Base-by-base conservation (phyloP, 2,329 filamentous ascomycete genomes). In the Ceratocystis colombiana region DNA sequence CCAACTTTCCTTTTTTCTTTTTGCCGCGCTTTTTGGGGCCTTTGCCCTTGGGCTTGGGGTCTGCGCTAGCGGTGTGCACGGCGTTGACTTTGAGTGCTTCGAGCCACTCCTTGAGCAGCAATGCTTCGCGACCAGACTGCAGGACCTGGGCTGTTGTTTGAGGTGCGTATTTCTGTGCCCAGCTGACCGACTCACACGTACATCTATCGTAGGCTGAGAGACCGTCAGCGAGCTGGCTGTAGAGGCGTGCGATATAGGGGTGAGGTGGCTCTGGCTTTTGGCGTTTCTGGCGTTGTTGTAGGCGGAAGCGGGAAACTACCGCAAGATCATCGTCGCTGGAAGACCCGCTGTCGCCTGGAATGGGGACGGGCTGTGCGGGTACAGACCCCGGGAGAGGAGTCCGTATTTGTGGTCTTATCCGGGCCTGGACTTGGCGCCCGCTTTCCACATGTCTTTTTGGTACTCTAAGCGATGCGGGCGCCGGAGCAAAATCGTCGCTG, bases 141-240 rank as follows among this genome's bases (percentile, higher is more conserved):
- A 99, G 78, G 0, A 97, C 86, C 67, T 93, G 85, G 3, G 78
- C 78, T 1, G 90, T 85, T 45, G 76, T 78, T 30, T 74, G 76
- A 0, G 94, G 94, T 0, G 88, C 84, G 75, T 97, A 96, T 72
- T 97, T 96, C 50, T 93, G 87, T 1, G 80, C 74, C 94, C 94
- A 99, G 7, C 84, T 76, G 33, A 81, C 76, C 1, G 78, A 79
- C 72, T 97, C 93, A 70, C 88, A 96, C 62, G 81, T 82, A 7
- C 86, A 88, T 69, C 78, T 82, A 73, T 99, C 94, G 71, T 92
- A 96, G 0, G 92, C 86, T 3, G 89, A 92, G 12, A 92, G 78
- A 0, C 79, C 79, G 0, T 78, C 79, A 57, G 79, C 76, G 41
- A 96, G 79, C 0, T 80, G 79, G 2, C 78, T 73, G 71, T 86